Evolutionary conservation across 140 eudicot species (phyloP).

Genomic region (Cichorium intybus): DNA sequence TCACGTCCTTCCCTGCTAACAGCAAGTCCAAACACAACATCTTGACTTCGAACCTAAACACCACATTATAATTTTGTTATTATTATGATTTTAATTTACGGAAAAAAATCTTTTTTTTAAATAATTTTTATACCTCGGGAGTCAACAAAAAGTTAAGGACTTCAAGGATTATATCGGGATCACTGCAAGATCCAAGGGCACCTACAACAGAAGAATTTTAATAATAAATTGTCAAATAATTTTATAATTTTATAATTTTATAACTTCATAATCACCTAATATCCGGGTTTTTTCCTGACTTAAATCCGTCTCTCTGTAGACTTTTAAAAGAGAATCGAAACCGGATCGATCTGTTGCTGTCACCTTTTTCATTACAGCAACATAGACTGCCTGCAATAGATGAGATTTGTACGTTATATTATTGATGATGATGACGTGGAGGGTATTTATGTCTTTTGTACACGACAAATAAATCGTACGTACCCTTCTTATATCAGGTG

Average conservation of each 20-base stretch:
- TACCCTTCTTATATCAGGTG: constrained; percentile 97
- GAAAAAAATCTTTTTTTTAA: not conserved
- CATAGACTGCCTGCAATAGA: constrained; percentile 88
- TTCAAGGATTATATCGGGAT: constrained; percentile 81
- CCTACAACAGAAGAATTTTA: constrained; percentile 50
- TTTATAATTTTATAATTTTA: too few species aligned
- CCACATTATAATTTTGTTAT: not conserved
- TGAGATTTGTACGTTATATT: too few species aligned
- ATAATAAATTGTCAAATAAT: too few species aligned
- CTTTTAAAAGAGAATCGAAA: constrained; percentile 64
- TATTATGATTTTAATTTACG: too few species aligned
- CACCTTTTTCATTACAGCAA: constrained; percentile 80
- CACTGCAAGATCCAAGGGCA: constrained; percentile 77
- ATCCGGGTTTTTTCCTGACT: constrained; percentile 97
- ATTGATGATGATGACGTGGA: too few species aligned
- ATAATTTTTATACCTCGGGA: constrained; percentile 63
- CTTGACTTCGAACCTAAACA: constrained; percentile 89
- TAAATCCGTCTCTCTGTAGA: constrained; percentile 88
- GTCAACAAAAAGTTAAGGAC: constrained; percentile 83
- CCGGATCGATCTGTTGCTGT: constrained; percentile 59
- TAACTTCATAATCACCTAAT: constrained; percentile 68
- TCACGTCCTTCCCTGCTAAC: constrained; percentile 84
- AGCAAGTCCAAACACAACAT: constrained; percentile 72
- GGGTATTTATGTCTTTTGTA: too few species aligned
- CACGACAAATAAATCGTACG: too few species aligned